phyloP scores from a whole-genome alignment of 164 flowering plant genomes.

The Magnolia kwangsiensis region DNA sequence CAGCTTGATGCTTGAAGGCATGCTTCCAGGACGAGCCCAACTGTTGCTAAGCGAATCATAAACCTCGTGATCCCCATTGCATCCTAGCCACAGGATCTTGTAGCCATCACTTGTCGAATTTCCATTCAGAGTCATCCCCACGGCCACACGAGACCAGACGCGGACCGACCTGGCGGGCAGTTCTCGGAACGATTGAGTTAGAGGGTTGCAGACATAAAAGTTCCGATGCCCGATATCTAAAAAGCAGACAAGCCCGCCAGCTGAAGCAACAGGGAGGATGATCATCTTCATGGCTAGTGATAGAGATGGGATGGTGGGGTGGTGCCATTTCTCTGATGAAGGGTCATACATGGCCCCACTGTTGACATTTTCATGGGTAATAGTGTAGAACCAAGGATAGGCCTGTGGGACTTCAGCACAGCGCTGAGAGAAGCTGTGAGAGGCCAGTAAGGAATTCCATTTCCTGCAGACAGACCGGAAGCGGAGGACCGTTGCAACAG shows the following conservation, averaged over 20 bases:
- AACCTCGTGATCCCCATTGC: slow-evolving; percentile 78
- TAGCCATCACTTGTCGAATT: slow-evolving; percentile 49
- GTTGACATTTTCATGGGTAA: slow-evolving; percentile 63
- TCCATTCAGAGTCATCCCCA: slow-evolving; percentile 73
- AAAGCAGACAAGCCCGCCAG: slow-evolving; percentile 90
- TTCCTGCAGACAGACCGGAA: slow-evolving; percentile 80
- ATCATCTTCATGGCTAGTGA: slow-evolving; percentile 43
- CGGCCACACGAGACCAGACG: slow-evolving; percentile 85
- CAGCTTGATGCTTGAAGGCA: slow-evolving; percentile 58
- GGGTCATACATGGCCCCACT: slow-evolving; percentile 88
- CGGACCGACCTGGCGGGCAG: slow-evolving; percentile 72
- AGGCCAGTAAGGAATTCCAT: slow-evolving; percentile 73
- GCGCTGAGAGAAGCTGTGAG: slow-evolving; percentile 72
- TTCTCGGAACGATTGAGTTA: slow-evolving; percentile 68
- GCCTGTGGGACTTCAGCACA: slow-evolving; percentile 54
- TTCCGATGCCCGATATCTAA: slow-evolving; percentile 71
- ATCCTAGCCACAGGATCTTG: slow-evolving; percentile 81
- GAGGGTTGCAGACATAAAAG: slow-evolving; percentile 84
- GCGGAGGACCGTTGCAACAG: slow-evolving; percentile 70
- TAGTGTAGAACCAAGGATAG: slow-evolving; percentile 89
- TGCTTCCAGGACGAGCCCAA: slow-evolving; percentile 77
- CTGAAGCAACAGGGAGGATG: slow-evolving; percentile 87
- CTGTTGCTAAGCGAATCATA: slow-evolving; percentile 63
- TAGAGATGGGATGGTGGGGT: slow-evolving; percentile 51
- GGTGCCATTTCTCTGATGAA: slow-evolving; percentile 74